phyloP scores from a whole-genome alignment of 495 filamentous ascomycete genomes.

The Immersiella caudata region DNA sequence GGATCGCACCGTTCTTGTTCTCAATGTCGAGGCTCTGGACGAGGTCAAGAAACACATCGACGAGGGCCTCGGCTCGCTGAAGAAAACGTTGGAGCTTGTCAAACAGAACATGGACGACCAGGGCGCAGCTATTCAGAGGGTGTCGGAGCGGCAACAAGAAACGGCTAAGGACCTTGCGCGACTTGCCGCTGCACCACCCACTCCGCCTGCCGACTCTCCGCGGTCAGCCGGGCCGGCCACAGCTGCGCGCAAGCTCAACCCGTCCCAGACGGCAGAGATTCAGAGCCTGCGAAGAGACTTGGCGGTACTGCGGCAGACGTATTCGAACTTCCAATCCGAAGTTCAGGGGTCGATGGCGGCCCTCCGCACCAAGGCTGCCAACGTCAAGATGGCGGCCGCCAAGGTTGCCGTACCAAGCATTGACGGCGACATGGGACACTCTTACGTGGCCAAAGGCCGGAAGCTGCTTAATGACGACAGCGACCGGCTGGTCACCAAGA shows the following conservation, averaged over 20 bases:
- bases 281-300: slow-evolving; percentile 86
- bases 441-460: slow-evolving; percentile 83
- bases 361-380: slow-evolving; percentile 75
- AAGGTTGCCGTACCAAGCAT: slow-evolving; percentile 65
- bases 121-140: slow-evolving; percentile 72
- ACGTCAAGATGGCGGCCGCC: slow-evolving; percentile 74
- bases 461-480: slow-evolving; percentile 81
- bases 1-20: slow-evolving; percentile 87
- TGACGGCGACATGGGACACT: slow-evolving; percentile 72
- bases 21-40: slow-evolving; percentile 93
- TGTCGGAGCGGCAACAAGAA: slow-evolving; percentile 91
- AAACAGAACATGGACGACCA: slow-evolving; percentile 80
- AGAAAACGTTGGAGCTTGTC: slow-evolving; percentile 77
- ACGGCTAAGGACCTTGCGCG: slow-evolving; percentile 88
- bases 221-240: slow-evolving; percentile 29
- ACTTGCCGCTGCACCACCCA: slow-evolving; percentile 68
- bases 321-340: slow-evolving; percentile 85
- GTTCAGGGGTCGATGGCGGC: slow-evolving; percentile 83
- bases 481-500: slow-evolving; percentile 80
- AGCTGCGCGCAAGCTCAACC: slow-evolving; percentile 41
- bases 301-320: slow-evolving; percentile 90
- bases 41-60: slow-evolving; percentile 97
- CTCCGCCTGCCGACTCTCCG: slow-evolving; percentile 40
- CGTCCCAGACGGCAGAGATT: slow-evolving; percentile 69
- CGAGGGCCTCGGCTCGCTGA: slow-evolving; percentile 81